Evolutionary conservation across 2,329 filamentous ascomycete genomes (phyloP), one percentile per base, ranked within the genome.

Genomic region (Bipolaris oryzae): DNA sequence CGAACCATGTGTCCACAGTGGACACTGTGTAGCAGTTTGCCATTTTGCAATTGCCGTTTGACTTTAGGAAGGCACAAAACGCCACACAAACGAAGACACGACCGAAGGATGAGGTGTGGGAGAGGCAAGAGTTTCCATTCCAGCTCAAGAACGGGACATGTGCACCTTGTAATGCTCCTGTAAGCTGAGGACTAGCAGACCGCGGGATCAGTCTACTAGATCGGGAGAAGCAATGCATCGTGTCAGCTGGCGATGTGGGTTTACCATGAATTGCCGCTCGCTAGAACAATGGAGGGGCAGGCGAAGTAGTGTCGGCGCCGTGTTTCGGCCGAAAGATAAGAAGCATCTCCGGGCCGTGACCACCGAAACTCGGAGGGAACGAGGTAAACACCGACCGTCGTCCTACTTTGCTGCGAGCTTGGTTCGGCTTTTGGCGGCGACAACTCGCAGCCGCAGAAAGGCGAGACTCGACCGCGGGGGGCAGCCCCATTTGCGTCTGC

Each of bases 371-470:
- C 63, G 64, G 64, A 66, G 50, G 23, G 10, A 57, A 18, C 25
- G 39, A 44, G 38, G 47, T 42, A 31, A 45, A 55, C 64, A 34
- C 23, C 55, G 56, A 61, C 53, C 44, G 33, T 53, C 31, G 50
- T 57, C 63, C 62, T 58, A 43, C 39, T 33, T 48, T 60, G 21
- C 57, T 58, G 64, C 66, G 54, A 56, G 57, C 35, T 51, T 62
- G 46, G 5, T 43, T 16, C 67, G 66, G 50, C 20, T 9, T 63
- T 64, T 60, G 31, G 59, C 67, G 68, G 68, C 58, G 60, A 71
- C 61, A 68, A 34, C 55, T 73, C 71, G 71, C 69, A 66, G 31
- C 69, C 69, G 70, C 67, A 66, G 55, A 23, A 51, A 28, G 34
- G 64, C 70, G 68, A 68, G 57, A 51, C 59, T 68, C 65, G 59